phyloP scores from a whole-genome alignment of 495 filamentous ascomycete species.

The Hypoxylon fragiforme region DNA sequence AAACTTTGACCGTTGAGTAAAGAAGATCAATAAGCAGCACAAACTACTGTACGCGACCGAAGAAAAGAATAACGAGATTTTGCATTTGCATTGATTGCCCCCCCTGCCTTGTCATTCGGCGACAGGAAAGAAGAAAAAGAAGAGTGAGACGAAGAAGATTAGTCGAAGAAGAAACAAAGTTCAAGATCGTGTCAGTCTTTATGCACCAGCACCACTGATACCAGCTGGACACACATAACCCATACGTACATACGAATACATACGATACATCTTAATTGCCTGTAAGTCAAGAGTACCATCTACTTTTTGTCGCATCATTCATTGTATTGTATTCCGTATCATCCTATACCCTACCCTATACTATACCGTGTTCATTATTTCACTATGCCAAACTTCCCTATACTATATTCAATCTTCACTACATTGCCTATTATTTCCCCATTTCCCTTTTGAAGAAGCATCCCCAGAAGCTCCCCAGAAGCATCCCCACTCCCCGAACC shows the following conservation, averaged over 20 bases:
- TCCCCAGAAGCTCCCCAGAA: conserved; percentile 9
- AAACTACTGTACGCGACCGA: conserved; percentile 31
- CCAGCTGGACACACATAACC: no score
- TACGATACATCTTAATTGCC: conserved; percentile 2
- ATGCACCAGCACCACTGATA: conserved; percentile 17
- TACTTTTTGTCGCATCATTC: conserved; percentile 24
- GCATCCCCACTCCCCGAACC: conserved; percentile 15
- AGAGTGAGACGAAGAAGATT: no score
- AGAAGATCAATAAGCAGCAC: conserved; percentile 2
- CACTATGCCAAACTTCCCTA: no score
- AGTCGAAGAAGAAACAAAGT: no score
- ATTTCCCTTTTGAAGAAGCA: not conserved
- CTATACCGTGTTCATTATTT: no score
- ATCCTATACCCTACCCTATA: conserved; percentile 19
- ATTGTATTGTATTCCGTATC: not conserved
- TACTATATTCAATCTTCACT: not conserved
- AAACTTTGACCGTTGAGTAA: conserved; percentile 4
- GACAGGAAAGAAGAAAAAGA: no score
- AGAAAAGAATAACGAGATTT: conserved; percentile 1
- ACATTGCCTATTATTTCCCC: not conserved
- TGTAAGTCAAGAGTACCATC: conserved; percentile 30
- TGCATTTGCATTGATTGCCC: conserved; percentile 7
- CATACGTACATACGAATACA: conserved; percentile 2
- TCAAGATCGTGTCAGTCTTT: conserved; percentile 18
- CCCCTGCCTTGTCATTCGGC: conserved; percentile 2